Evolutionary conservation across 345 rosid species (phyloP).

Genomic region (Aquilaria sinensis): DNA sequence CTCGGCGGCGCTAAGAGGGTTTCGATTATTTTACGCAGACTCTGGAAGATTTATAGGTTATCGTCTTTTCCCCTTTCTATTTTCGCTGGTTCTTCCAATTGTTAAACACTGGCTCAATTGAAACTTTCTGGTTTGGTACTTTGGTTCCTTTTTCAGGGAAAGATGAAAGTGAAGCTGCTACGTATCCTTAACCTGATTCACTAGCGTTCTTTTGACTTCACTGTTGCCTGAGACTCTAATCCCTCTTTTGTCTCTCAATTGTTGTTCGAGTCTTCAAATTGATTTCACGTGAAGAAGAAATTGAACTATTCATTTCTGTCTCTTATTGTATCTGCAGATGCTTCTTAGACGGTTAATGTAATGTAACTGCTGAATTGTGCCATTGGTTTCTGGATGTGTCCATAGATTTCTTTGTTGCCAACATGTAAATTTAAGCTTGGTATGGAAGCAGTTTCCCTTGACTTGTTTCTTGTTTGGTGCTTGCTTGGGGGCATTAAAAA

Average conservation of each 20-base stretch:
- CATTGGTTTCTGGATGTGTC: neutral
- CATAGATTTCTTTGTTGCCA: conserved; percentile 1
- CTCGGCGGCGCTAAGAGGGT: no score
- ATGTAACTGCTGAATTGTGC: no score
- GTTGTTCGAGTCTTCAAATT: neutral
- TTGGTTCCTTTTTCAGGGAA: conserved; percentile 22
- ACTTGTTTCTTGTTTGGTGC: conserved; percentile 12
- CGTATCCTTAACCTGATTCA: conserved; percentile 43
- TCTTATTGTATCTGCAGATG: no score
- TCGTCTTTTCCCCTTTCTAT: no score
- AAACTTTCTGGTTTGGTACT: neutral
- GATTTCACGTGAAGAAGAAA: neutral
- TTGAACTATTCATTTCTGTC: neutral
- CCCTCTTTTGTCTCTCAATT: neutral
- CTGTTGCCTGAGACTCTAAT: neutral
- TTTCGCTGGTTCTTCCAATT: no score
- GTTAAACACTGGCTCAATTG: no score
- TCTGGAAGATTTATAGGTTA: no score
- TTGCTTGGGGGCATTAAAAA: conserved; percentile 15
- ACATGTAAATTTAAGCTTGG: conserved; percentile 6
- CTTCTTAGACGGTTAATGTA: no score
- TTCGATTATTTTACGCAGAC: no score
- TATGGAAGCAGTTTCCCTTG: conserved; percentile 19
- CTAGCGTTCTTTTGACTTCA: neutral
- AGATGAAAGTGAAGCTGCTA: conserved; percentile 58